These are phyloP conservation scores for Blastobotrys serpentis DNA, from an alignment of 1,139 yeast species.

Conservation along the genomic window DNA sequence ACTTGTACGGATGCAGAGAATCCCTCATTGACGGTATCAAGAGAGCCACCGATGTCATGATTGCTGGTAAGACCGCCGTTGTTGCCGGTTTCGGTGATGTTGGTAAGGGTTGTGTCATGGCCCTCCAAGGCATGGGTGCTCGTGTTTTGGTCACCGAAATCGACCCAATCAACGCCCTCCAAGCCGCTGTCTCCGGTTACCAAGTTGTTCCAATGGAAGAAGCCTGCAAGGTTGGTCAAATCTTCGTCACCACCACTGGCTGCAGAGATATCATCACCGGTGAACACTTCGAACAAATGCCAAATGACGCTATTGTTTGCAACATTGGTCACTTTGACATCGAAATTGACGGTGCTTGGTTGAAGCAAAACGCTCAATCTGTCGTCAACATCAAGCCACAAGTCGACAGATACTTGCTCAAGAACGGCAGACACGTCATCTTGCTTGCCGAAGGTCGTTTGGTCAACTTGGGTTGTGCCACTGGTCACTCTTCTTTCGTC, in stretches of 20 bases:
- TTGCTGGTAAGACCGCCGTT: conserved; percentile 98
- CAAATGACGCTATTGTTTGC: conserved; percentile 99
- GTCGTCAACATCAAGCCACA: conserved; percentile 93
- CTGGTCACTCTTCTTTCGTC: conserved; percentile 99
- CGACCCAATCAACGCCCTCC: conserved; percentile 99
- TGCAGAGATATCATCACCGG: conserved; percentile 97
- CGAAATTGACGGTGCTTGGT: conserved; percentile 72
- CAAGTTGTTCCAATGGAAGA: conserved; percentile 97
- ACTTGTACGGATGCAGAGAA: conserved; percentile 99
- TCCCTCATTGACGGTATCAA: conserved; percentile 98
- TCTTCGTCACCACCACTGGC: conserved; percentile 99
- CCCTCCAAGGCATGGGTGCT: conserved; percentile 99
- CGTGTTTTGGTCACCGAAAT: conserved; percentile 96
- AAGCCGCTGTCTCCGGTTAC: conserved; percentile 99
- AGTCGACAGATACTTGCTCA: conserved; percentile 95
- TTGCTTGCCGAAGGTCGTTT: conserved; percentile 99
- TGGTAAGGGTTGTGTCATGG: conserved; percentile 99
- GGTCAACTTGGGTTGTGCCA: conserved; percentile 99
- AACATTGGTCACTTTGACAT: conserved; percentile 99
- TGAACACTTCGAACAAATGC: conserved; percentile 86
- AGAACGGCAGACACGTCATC: conserved; percentile 90
- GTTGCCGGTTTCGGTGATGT: conserved; percentile 99
- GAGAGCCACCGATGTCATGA: conserved; percentile 99
- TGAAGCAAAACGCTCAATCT: conserved; percentile 41
- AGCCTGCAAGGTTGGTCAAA: conserved; percentile 91